Conservation (phyloP, 306 rosid species). For the Cyclanthera cordifolia region DNA sequence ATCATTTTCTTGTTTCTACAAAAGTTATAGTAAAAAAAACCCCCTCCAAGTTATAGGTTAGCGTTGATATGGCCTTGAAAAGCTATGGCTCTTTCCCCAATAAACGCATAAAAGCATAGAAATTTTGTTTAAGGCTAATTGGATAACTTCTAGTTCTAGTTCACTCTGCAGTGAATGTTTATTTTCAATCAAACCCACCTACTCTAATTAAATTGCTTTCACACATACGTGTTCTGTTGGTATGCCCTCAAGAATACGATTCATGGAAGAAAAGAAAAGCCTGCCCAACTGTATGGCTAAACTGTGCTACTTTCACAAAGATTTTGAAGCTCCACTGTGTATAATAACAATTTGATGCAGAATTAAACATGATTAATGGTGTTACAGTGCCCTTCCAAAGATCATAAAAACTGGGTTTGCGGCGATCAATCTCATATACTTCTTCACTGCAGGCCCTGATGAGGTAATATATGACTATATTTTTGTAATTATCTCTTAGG, state of each 20-base stretch:
- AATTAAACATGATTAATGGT: constrained; percentile 21
- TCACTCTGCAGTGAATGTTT: not conserved
- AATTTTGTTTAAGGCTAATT: not conserved
- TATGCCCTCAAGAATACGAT: not conserved
- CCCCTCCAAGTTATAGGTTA: no score
- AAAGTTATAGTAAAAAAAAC: no score
- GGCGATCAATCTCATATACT: constrained; percentile 95
- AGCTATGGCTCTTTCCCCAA: not conserved
- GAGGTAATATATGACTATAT: constrained; percentile 43
- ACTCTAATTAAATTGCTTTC: not conserved
- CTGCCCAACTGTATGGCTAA: not conserved
- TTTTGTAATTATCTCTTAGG: no score
- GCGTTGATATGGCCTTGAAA: not conserved
- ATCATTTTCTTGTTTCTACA: not conserved
- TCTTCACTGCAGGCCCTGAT: constrained; percentile 98
- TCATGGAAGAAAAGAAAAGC: not conserved
- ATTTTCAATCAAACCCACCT: not conserved
- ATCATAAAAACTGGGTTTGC: constrained; percentile 94
- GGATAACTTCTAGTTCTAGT: not conserved
- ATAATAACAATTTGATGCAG: not conserved
- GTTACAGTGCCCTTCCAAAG: constrained; percentile 75
- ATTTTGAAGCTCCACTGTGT: not conserved
- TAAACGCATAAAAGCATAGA: not conserved
- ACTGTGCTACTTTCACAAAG: not conserved
- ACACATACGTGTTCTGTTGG: not conserved